phyloP scores from a whole-genome alignment of 306 rosid genomes.

The Vigna reflexopilosa region DNA sequence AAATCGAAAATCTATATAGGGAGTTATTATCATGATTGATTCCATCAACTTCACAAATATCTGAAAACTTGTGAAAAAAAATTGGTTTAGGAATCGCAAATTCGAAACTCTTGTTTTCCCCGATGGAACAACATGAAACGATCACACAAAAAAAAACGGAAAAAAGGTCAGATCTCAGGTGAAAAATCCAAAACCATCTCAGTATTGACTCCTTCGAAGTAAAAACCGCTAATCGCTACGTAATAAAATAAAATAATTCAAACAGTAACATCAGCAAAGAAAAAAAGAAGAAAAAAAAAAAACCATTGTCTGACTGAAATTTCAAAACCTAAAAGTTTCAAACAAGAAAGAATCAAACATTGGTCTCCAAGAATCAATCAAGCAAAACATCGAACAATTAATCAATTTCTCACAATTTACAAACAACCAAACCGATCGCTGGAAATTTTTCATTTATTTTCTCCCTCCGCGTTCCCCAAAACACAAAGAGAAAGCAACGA shows the following conservation, averaged over 20 bases:
- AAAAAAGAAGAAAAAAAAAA: too few species aligned
- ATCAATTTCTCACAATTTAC: constrained; percentile 1
- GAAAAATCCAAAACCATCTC: constrained; percentile 26
- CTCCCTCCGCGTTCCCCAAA: background rate
- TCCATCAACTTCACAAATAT: constrained; percentile 10
- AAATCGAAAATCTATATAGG: background rate
- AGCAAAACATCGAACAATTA: constrained; percentile 14
- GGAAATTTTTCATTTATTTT: background rate
- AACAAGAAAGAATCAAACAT: background rate
- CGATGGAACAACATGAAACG: background rate
- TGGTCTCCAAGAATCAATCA: constrained; percentile 1
- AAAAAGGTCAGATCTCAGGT: constrained; percentile 39
- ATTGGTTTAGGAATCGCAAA: background rate
- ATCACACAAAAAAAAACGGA: background rate
- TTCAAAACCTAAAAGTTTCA: background rate
- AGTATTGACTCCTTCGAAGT: constrained; percentile 30
- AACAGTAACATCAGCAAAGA: background rate
- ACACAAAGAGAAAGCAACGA: background rate
- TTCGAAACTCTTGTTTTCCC: background rate
- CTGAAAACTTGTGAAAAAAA: background rate
- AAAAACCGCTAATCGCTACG: constrained; percentile 11
- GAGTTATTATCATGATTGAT: background rate
- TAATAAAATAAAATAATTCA: background rate
- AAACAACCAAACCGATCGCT: background rate
- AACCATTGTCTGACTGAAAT: constrained; percentile 1